Evolutionary conservation across 192 early-diverging fungal species (phyloP).

Genomic region (Dimargaris verticillata): DNA sequence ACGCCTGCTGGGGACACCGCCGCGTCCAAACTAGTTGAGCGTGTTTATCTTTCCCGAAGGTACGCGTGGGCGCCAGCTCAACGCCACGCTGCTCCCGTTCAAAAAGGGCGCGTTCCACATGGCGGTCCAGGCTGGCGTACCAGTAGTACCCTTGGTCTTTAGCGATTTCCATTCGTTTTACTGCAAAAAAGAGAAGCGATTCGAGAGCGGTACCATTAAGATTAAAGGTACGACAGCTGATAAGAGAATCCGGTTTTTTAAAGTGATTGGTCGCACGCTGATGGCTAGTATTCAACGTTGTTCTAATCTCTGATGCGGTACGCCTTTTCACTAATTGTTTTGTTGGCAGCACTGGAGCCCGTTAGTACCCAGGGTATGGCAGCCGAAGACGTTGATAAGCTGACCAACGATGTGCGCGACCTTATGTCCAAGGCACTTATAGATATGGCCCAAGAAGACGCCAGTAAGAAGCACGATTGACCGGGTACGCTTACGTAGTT

Average conservation of each 20-base stretch:
- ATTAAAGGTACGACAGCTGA: conserved; percentile 17
- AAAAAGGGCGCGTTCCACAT: conserved; percentile 96
- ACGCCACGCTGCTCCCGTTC: conserved; percentile 64
- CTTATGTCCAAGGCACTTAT: conserved; percentile 13
- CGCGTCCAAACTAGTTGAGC: conserved; percentile 23
- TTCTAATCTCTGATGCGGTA: too few species aligned
- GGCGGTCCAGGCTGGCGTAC: conserved; percentile 67
- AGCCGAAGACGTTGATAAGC: conserved; percentile 23
- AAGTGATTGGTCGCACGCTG: too few species aligned
- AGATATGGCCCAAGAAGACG: background rate
- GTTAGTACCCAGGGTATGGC: conserved; percentile 21
- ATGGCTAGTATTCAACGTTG: too few species aligned
- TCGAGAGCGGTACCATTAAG: conserved; percentile 22
- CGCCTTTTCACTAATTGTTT: too few species aligned
- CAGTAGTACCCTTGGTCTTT: conserved; percentile 77
- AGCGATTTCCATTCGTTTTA: conserved; percentile 39
- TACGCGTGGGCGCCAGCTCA: conserved; percentile 57
- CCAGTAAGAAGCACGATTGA: conserved; percentile 1
- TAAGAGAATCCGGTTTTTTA: too few species aligned
- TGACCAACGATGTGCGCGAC: conserved; percentile 23
- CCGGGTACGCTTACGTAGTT: too few species aligned
- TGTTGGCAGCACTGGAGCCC: conserved; percentile 19
- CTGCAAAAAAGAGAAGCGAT: conserved; percentile 21
- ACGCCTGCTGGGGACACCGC: too few species aligned
- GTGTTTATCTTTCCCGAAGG: conserved; percentile 89